These are phyloP conservation scores for Boechera retrofracta DNA, from an alignment of 345 rosid genomes.

Conservation along the genomic window DNA sequence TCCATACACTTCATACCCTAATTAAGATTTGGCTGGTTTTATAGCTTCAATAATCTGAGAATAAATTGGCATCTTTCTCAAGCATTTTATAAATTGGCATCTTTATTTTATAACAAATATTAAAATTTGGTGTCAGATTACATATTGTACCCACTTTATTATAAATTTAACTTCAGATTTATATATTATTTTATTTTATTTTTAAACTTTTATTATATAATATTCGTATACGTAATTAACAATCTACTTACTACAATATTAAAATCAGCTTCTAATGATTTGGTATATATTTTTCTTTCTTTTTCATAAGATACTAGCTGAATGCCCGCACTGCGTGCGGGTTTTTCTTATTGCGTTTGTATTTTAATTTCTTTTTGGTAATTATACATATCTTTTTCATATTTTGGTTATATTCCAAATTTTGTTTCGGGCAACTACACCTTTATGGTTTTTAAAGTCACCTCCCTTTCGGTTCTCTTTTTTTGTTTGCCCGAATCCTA, in stretches of 20 bases:
- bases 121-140: neutral
- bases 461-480: too few species aligned
- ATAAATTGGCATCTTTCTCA: conserved; percentile 57
- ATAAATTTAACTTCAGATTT: neutral
- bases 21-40: conserved; percentile 52
- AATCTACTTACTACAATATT: neutral
- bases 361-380: too few species aligned
- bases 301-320: neutral
- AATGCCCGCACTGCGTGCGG: too few species aligned
- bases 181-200: neutral
- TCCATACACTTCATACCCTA: conserved; percentile 53
- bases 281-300: neutral
- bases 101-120: neutral
- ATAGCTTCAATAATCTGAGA: conserved; percentile 56
- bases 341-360: too few species aligned
- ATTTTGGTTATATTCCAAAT: too few species aligned
- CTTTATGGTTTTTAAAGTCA: too few species aligned
- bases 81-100: conserved; percentile 45
- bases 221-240: neutral
- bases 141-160: neutral
- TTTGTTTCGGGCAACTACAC: too few species aligned
- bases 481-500: too few species aligned
- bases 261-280: neutral
- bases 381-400: too few species aligned
- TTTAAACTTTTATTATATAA: neutral